Base-by-base conservation (phyloP, 208 protist genomes). In the Leishmania tropica region DNA sequence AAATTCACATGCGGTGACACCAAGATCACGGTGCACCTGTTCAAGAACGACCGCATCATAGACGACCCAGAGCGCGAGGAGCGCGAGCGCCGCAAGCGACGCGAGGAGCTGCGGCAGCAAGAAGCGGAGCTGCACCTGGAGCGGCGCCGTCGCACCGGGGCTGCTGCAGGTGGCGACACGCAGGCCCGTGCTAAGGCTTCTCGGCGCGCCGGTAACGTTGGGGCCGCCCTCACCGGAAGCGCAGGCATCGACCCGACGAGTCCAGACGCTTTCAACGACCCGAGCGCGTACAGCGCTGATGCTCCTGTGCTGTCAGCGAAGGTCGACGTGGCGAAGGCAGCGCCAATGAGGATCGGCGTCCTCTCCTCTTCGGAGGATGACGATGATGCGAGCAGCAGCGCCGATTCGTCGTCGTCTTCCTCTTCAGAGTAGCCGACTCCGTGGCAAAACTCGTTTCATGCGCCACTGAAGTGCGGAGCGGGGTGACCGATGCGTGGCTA, bases 11-110 rank as follows among this genome's bases (percentile, higher is more conserved):
- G 96, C 84, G 78, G 90, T 3, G 94, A 91, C 24, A 83, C 89
- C 67, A 94, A 91, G 76, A 73, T 79, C 60, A 85, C 78, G 11
- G 88, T 97, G 8, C 89, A 92, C 81, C 88, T 98, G 58, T 93
- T 97, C 76, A 94, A 93, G 79, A 98, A 98, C 81, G 93, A 98
- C 81, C 92, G 94, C 67, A 95, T 98, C 75, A 89, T 97, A 65
- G 94, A 96, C 80, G 89, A 95, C 83, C 89, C 89, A 13, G 71
- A 67, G 3, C 65, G 72, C 13, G 53, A 85, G 78, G 24, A 67
- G 64, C 79, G 78, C 19, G 80, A 83, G 80, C 78, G n/a, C 10
- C 77, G 64, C 6, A 31, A 54, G 24, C 60, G 40, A 31, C 83
- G 83, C 37, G 48, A 54, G 6, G 64, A 73, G 13, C 60, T 76